Evolutionary conservation across 23 red algal species (phyloP), one percentile per base, ranked within the genome.

Genomic region (Agarophyton chilense): DNA sequence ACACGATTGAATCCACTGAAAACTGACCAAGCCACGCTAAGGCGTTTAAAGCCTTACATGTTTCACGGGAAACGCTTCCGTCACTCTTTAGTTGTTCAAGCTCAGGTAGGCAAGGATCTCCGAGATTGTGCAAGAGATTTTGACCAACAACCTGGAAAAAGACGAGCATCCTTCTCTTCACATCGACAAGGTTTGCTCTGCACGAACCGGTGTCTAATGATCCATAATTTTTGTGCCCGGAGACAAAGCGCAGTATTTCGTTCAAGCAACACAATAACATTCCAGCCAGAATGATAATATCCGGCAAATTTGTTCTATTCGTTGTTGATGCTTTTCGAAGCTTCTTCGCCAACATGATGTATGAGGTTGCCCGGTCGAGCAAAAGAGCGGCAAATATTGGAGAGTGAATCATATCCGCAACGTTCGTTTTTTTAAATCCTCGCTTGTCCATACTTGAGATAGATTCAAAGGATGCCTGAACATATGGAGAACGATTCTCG

Each of bases 301-400:
- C 68, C 8, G 40, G 68, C 47, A 74, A 33, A 25, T 46, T 10
- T 65, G 53, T 61, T 21, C 47, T 56, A 67, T 79, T 73, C 26
- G 1, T 62, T 26, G 72, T 71, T 51, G 70, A 62, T 34, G 53
- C 25, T 66, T 78, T 52, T 26, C 85, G 63, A 49, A 39, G n/a
- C 38, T 72, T 36, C 56, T 71, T 89, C 22, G 85, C 70, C 24
- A 78, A 49, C 10, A 52, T 39, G 72, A 79, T 39, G 31, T 77
- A 77, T 4, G 85, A 74, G 5, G 85, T 71, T 57, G 70, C 46
- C 39, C 85, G 43, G 52, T 89, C 85, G 24, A 89, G 52, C 50
- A 89, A 67, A 52, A 89, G 60, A 73, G 85, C 67, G 1, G 85
- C 85, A 62, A 89, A 89, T 34, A 54, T 34, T 49, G 71, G 71